These are phyloP conservation scores for Neurospora sublineolata DNA, from an alignment of 495 filamentous ascomycete species.

Conservation along the genomic window DNA sequence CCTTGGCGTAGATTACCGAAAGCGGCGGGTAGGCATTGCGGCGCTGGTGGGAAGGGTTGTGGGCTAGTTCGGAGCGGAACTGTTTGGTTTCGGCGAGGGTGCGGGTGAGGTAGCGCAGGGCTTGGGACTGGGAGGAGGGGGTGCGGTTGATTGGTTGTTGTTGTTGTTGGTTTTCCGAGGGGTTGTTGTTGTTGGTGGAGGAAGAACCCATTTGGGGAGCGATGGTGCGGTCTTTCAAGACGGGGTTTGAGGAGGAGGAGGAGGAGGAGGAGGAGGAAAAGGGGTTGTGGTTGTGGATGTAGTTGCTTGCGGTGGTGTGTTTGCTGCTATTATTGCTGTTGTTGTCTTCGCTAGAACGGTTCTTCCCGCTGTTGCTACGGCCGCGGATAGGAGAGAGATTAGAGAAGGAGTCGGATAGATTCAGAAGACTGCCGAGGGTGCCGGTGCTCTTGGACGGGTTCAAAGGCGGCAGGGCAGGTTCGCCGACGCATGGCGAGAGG, in stretches of 20 bases:
- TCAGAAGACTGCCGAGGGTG: conserved; percentile 27
- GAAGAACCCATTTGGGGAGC: conserved; percentile 38
- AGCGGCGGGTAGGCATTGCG: conserved; percentile 68
- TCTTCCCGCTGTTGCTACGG: conserved; percentile 18
- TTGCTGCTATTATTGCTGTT: neutral
- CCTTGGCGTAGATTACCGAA: conserved; percentile 90
- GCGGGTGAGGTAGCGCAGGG: conserved; percentile 63
- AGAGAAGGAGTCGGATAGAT: conserved; percentile 21
- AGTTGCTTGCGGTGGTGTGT: neutral
- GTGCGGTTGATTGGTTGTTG: conserved; percentile 9
- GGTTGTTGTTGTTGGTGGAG: conserved; percentile 27
- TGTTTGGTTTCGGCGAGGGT: conserved; percentile 56
- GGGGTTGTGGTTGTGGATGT: neutral
- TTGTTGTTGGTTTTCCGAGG: conserved; percentile 9
- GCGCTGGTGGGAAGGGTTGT: conserved; percentile 44
- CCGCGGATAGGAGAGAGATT: conserved; percentile 15
- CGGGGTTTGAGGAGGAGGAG: conserved; percentile 3
- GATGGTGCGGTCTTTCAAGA: conserved; percentile 31
- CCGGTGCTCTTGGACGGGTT: conserved; percentile 19
- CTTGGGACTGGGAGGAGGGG: conserved; percentile 12
- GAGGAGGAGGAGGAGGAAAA: neutral
- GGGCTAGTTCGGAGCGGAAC: conserved; percentile 64
- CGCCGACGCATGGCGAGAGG: conserved; percentile 63
- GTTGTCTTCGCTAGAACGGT: neutral
- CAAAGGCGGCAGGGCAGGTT: conserved; percentile 42